These are phyloP conservation scores for Mucor circinelloides DNA, from an alignment of 371 early-diverging fungal species.

Conservation along the genomic window DNA sequence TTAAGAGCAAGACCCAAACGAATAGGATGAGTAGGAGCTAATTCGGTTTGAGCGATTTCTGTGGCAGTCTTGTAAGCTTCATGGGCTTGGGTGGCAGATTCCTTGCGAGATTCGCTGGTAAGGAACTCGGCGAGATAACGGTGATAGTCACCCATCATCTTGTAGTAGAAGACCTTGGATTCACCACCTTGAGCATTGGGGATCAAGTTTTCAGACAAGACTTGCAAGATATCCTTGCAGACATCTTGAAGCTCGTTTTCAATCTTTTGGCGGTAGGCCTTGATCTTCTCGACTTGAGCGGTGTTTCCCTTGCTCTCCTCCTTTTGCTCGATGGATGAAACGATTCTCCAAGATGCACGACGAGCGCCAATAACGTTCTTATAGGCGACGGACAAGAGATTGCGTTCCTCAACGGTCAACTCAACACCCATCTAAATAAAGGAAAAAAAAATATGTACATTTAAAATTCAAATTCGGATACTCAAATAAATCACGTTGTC, in stretches of 20 bases:
- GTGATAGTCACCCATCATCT: slow-evolving; percentile 93
- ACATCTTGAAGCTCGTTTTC: slow-evolving; percentile 94
- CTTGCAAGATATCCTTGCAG: slow-evolving; percentile 93
- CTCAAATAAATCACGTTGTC: neutral
- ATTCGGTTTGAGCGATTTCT: slow-evolving; percentile 90
- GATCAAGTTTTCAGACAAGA: slow-evolving; percentile 91
- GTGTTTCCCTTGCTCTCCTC: slow-evolving; percentile 92
- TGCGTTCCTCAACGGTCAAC: slow-evolving; percentile 97
- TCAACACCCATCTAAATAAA: slow-evolving; percentile 57
- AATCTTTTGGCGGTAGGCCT: slow-evolving; percentile 89
- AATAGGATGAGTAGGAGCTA: slow-evolving; percentile 99
- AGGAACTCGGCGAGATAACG: slow-evolving; percentile 99
- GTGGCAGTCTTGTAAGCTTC: slow-evolving; percentile 97
- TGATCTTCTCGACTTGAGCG: slow-evolving; percentile 84
- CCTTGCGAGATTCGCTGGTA: slow-evolving; percentile 84
- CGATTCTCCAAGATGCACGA: slow-evolving; percentile 99
- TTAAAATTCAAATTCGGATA: slow-evolving; percentile 2
- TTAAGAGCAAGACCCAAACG: slow-evolving; percentile 99
- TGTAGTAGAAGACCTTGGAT: slow-evolving; percentile 98
- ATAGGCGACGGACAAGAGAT: slow-evolving; percentile 98
- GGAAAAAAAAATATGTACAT: neutral
- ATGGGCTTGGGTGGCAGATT: slow-evolving; percentile 87
- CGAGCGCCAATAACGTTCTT: slow-evolving; percentile 99
- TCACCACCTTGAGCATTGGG: slow-evolving; percentile 86
- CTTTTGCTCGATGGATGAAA: slow-evolving; percentile 98